Base-by-base conservation (phyloP, 345 rosid species). In the Conringia planisiliqua region DNA sequence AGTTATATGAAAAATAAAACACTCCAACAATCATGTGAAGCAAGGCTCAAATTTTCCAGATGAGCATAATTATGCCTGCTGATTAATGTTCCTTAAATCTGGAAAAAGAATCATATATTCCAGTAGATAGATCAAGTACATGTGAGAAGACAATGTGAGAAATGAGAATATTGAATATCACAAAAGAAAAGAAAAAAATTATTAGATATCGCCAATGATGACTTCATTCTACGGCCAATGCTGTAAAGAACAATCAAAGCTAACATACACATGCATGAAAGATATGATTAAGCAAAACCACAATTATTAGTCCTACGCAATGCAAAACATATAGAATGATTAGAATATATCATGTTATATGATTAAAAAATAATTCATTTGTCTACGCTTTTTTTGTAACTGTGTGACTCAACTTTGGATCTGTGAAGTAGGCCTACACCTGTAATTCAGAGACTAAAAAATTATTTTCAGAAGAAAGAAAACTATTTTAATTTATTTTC, bases 201-300 rank as follows among this genome's bases (percentile, higher is more conserved):
- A 42, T 43, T 35, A 16, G 35, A 32, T 36, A 38, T 66, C n/a
- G 14, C 29, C 18, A 67, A 74, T 74, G 59, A 75, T 75, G 68
- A 39, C 43, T 24, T 18, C 68, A 27, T 67, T 73, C 52, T 50
- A 68, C 39, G 46, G 39, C 32, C 56, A 75, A 51, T 75, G 74
- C 62, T 68, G 69, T 68, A 60, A 75, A 75, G 74, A 20, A 20
- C 46, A 75, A 47, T 36, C 60, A 46, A 57, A 56, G 66, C 50
- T 66, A 12, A 50, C 11, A 50, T 42, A 75, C 79, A 75, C 79
- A 75, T 75, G 74, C 74, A 68, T 38, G 69, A 68, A 39, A n/a
- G 47, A 67, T 68, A 75, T 75, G 74, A 68, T 75, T 68, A 60
- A 51, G 56, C 62, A 67, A 61, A 38, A 50, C 74, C 56, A 48